Evolutionary conservation across 495 filamentous ascomycete species (phyloP).

Genomic region (Sordaria brevicollis): DNA sequence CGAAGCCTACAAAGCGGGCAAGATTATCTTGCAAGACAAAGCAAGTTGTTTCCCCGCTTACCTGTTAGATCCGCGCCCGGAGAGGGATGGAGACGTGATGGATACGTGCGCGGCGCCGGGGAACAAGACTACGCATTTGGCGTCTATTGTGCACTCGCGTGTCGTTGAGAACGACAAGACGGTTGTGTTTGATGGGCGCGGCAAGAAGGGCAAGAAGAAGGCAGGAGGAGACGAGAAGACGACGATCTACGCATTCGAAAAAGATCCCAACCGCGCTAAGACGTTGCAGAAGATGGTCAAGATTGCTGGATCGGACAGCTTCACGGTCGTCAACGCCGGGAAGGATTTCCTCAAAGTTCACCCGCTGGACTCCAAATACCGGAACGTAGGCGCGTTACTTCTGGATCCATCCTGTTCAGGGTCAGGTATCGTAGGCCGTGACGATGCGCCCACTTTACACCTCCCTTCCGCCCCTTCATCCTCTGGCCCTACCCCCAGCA

Average conservation of each 20-base stretch:
- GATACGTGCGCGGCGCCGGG: slow-evolving; percentile 92
- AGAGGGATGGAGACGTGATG: slow-evolving; percentile 60
- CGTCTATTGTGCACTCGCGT: slow-evolving; percentile 54
- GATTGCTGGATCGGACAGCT: slow-evolving; percentile 53
- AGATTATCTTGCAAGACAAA: slow-evolving; percentile 89
- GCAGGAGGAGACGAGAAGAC: background rate
- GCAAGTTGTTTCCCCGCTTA: slow-evolving; percentile 93
- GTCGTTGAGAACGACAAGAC: background rate
- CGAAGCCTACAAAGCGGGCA: slow-evolving; percentile 60
- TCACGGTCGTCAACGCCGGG: slow-evolving; percentile 55
- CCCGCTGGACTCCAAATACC: slow-evolving; percentile 40
- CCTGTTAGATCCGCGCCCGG: slow-evolving; percentile 51
- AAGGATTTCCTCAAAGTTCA: slow-evolving; percentile 73
- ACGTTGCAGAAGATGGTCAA: slow-evolving; percentile 76
- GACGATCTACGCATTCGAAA: slow-evolving; percentile 58
- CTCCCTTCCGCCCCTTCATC: slow-evolving; percentile 37
- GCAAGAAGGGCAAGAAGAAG: slow-evolving; percentile 2
- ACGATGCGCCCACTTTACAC: slow-evolving; percentile 57
- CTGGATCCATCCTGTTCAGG: slow-evolving; percentile 93
- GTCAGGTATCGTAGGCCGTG: slow-evolving; percentile 82
- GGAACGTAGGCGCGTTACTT: slow-evolving; percentile 60
- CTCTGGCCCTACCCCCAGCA: background rate
- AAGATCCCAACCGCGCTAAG: slow-evolving; percentile 51
- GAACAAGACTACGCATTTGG: slow-evolving; percentile 94
- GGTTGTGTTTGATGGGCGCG: background rate